Base-by-base conservation (phyloP, 2,329 filamentous ascomycete genomes). In the Aspergillus novoparasiticus region DNA sequence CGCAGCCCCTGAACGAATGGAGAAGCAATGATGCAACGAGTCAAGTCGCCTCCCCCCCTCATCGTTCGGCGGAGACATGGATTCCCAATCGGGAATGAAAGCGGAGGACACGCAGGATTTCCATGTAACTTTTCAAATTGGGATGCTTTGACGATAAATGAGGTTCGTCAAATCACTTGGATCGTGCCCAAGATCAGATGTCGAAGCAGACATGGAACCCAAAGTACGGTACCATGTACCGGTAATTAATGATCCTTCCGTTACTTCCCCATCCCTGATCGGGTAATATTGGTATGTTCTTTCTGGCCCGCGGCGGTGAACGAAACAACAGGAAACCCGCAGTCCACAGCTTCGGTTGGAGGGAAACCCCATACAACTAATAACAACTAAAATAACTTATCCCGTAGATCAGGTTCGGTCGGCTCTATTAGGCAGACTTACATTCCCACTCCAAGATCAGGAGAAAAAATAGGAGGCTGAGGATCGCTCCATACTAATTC, bases 21-120 rank as follows among this genome's bases (percentile, higher is more conserved):
- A 39, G 51, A 55, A 55, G 39, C 32, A 55, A 55, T 55, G 51
- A 55, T 55, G 51, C 34, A 55, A 54, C 51, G 32, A 55, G 51
- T 36, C 21, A 6, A 55, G 51, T 39, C 48, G 51, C 6, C 51
- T 14, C 36, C 50, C 14, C 36, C 30, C 30, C 32, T 21, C 28
- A 54, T 36, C 23, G 30, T 36, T 19, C 19, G 28, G 51, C 32
- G 28, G 48, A 34, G 28, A 51, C 48, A 28, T 10, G 9, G 26
- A 26, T 41, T 39, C 34, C 32, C 32, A 39, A 55, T 36, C n/a
- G 11, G 30, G 51, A 36, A 55, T 55, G 51, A 39, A 36, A 14
- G 34, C 21, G 51, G 51, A 55, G 34, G 51, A 39, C 14, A 36
- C 14, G 30, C 48, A 34, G 30, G 14, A 36, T 36, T n/a, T 16